These are phyloP conservation scores for Boletus rufocinnamomeus DNA, from an alignment of 768 basidiomycete genomes.

Conservation along the genomic window DNA sequence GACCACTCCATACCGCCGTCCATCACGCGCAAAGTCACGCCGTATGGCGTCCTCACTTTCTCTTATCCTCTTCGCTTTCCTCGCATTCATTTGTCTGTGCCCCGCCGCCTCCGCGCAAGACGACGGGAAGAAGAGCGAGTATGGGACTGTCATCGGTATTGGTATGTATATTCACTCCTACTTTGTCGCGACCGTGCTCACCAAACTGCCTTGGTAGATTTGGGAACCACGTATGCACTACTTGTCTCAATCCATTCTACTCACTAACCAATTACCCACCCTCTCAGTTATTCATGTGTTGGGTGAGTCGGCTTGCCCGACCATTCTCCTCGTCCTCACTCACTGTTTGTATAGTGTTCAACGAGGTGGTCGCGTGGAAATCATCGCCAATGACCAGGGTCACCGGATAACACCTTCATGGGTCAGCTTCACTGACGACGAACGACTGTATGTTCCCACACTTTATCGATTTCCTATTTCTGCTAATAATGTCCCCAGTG, in stretches of 20 bases:
- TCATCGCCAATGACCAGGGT: slow-evolving; percentile 88
- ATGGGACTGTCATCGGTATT: slow-evolving; percentile 93
- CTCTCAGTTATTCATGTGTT: slow-evolving; percentile 87
- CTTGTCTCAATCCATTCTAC: not conserved
- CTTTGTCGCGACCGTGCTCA: not conserved
- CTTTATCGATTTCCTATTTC: not conserved
- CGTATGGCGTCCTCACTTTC: slow-evolving; percentile 60
- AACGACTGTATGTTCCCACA: slow-evolving; percentile 51
- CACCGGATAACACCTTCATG: slow-evolving; percentile 89
- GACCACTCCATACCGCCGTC: slow-evolving; percentile 37
- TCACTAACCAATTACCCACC: slow-evolving; percentile 25
- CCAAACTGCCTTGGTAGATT: slow-evolving; percentile 48
- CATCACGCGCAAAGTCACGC: slow-evolving; percentile 60
- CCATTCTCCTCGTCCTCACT: not conserved
- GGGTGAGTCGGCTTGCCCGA: slow-evolving; percentile 54
- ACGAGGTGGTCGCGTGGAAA: slow-evolving; percentile 83
- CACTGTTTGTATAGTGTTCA: slow-evolving; percentile 57
- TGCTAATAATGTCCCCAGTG: slow-evolving; percentile 33
- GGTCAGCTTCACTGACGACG: slow-evolving; percentile 80
- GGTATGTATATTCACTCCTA: slow-evolving; percentile 46
- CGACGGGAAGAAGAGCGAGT: slow-evolving; percentile 56
- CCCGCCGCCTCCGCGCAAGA: slow-evolving; percentile 70
- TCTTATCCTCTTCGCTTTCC: slow-evolving; percentile 56
- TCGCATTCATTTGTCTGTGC: slow-evolving; percentile 73
- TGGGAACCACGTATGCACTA: slow-evolving; percentile 80